Conservation (phyloP, 345 rosid genomes). For the Viola odorata region DNA sequence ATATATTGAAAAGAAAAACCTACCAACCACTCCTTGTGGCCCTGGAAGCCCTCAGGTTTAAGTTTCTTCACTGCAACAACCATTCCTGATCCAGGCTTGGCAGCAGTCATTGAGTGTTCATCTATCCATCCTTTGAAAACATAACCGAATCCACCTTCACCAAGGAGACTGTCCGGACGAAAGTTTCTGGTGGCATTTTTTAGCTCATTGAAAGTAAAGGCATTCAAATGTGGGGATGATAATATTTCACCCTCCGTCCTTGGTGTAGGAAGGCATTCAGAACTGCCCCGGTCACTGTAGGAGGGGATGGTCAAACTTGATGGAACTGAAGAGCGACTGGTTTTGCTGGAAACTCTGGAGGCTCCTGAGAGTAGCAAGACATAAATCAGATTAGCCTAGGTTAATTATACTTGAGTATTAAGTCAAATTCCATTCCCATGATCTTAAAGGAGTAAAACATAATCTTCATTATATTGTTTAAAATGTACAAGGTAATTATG, state of each 20-base stretch:
- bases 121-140: slow-evolving; percentile 98
- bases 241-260: slow-evolving; percentile 90
- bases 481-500: too few species aligned
- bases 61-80: slow-evolving; percentile 96
- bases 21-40: slow-evolving; percentile 99
- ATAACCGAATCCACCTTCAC: slow-evolving; percentile 96
- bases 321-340: slow-evolving; percentile 60
- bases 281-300: slow-evolving; percentile 42
- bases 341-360: slow-evolving; percentile 63
- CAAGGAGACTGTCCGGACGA: slow-evolving; percentile 80
- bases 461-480: neutral
- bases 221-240: slow-evolving; percentile 81
- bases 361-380: slow-evolving; percentile 37
- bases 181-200: slow-evolving; percentile 88
- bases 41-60: slow-evolving; percentile 93
- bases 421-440: too few species aligned
- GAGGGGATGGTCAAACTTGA: slow-evolving; percentile 62
- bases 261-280: slow-evolving; percentile 62
- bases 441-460: neutral
- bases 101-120: slow-evolving; percentile 55
- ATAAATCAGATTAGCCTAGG: neutral
- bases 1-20: slow-evolving; percentile 10
- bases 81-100: slow-evolving; percentile 82
- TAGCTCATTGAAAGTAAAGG: slow-evolving; percentile 69
- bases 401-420: too few species aligned